Base-by-base conservation (phyloP, 139 green algal species). In the Chlamydomonas sp. region DNA sequence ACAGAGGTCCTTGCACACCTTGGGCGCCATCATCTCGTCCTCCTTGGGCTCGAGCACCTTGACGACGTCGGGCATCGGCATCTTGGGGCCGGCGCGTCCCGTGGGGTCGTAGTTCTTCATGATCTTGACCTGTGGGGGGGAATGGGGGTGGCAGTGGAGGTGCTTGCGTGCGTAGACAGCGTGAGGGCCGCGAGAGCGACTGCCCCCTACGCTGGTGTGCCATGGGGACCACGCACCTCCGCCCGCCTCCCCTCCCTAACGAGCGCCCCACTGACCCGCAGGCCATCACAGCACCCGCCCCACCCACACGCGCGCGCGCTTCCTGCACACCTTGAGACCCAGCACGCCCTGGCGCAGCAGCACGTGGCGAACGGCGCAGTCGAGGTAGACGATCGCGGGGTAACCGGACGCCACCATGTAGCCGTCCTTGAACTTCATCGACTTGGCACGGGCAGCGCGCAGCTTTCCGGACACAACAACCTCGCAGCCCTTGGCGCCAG, bases 381-480 rank as follows among this genome's bases (percentile, higher is more conserved):
- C 95, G 59, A 99, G 95, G 91, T 98, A 99, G 26, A 95, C 83
- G 0, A 69, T 67, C 20, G 84, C 77, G 4, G 95, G 94, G 71
- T 96, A 71, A 64, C 95, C 95, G 31, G 86, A 90, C 30, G 89
- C 95, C 1, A 93, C 87, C 89, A 94, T 95, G 84, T 94, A 94
- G 33, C 88, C 89, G 63, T 95, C 88, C 76, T 97, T 97, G 91
- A 99, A 99, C 89, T 99, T 99, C 95, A 99, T 99, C 74, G 77
- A 76, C 91, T 99, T 99, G 78, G 95, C 95, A 86, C 95, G 90
- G 79, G 92, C 84, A 5, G 94, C 95, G 22, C 95, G 85, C 33
- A 99, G 84, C 88, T 99, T 99, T 80, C 95, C 95, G 29, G 82
- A 91, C 29, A 99, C 95, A 76, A 99, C 96, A 35, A 99, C 93